Conservation (phyloP, 176 grass and related monocot species). For the Canna indica region DNA sequence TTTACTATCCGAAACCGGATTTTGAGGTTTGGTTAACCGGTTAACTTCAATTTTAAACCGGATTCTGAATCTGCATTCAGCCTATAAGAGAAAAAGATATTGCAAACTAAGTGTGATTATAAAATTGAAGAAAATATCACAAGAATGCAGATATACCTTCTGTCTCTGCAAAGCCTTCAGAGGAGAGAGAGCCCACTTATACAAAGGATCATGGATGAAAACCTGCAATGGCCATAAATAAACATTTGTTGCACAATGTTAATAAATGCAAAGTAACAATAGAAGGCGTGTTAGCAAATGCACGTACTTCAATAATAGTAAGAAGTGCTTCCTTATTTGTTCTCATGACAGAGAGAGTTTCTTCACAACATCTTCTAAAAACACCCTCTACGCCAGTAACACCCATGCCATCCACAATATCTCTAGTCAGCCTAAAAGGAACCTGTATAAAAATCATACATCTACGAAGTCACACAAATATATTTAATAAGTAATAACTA, state of each 20-base stretch:
- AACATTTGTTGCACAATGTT: neutral
- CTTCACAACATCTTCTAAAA: conserved; percentile 93
- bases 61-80: neutral
- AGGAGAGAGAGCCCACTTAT: conserved; percentile 98
- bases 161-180: conserved; percentile 90
- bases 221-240: conserved; percentile 28
- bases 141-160: conserved; percentile 39
- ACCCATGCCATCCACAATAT: conserved; percentile 93
- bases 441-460: conserved; percentile 29
- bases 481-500: neutral
- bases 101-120: neutral
- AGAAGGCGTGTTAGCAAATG: conserved; percentile 7
- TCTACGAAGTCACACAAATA: neutral
- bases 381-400: conserved; percentile 85
- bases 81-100: neutral
- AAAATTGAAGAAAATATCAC: neutral
- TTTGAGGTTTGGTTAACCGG: too few species aligned
- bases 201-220: conserved; percentile 93
- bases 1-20: too few species aligned
- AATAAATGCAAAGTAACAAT: neutral
- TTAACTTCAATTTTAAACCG: too few species aligned
- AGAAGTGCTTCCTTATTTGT: conserved; percentile 82
- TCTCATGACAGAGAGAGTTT: conserved; percentile 92
- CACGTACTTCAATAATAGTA: conserved; percentile 81
- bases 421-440: conserved; percentile 79